Base-by-base conservation (phyloP, 352 stramenopile genomes). In the Pythium aphanidermatum region DNA sequence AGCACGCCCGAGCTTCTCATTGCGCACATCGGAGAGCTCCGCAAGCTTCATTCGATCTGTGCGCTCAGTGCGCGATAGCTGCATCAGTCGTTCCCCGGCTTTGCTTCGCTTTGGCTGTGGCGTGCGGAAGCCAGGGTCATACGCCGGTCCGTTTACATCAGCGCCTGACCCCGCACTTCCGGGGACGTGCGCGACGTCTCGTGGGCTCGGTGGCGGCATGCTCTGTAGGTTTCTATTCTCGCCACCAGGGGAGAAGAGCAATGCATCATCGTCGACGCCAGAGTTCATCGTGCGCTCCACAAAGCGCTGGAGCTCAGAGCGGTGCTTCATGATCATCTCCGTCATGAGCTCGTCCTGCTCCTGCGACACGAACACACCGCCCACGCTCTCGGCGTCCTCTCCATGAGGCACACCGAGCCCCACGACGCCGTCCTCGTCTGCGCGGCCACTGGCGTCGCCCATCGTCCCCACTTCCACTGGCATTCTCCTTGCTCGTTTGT, bases 21-120 rank as follows among this genome's bases (percentile, higher is more conserved):
- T 72, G 25, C 77, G 71, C 36, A 83, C 69, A 41, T 88, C 70
- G 46, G 74, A 88, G 16, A 93, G 66, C 36, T 93, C 81, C 4
- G 78, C 76, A 2, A 91, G 52, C 16, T 62, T 46, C 81, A 93
- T 91, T 32, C 81, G 78, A 42, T 93, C 76, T 7, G 62, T 79
- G 38, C 75, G 69, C 45, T 86, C 65, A 0, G 61, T 68, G 25
- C 61, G 60, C 24, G 72, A 81, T 5, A 84, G 53, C 34, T 82
- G 63, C 36, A 73, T 21, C 7, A 85, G 51, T 9, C 70, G 56
- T 45, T 83, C 69, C n/a, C 62, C 63, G 5, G 70, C 62, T 6
- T 65, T 57, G 38, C 56, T 59, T 20, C 63, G 52, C 20, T 62
- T 48, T 2, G 66, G 27, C 28, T 73, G 68, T 25, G 68, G 58